Percentiles rank a stretch among this genome's conserved stretches.
Conservation (phyloP, 768 basidiomycete species). For the Guyanaporus albipodus region DNA sequence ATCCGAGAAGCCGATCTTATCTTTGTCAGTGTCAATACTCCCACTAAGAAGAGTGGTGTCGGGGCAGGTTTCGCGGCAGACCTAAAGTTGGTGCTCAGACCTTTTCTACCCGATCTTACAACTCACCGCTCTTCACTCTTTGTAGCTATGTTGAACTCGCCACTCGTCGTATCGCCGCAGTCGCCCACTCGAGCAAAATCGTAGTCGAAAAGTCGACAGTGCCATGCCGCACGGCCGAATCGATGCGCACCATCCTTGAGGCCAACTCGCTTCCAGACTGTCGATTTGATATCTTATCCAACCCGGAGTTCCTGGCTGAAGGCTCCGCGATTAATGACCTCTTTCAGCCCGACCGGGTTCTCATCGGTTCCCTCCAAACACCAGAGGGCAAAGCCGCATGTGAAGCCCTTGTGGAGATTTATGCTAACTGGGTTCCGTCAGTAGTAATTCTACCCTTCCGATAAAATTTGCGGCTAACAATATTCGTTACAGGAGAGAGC, state of each 20-base stretch:
- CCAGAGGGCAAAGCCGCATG: conserved; percentile 82
- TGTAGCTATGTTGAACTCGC: conserved; percentile 93
- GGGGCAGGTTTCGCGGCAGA: conserved; percentile 98
- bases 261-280: conserved; percentile 92
- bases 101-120: conserved; percentile 3
- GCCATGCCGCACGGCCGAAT: conserved; percentile 96
- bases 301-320: conserved; percentile 98
- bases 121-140: conserved; percentile 5
- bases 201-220: conserved; percentile 99
- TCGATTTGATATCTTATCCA: conserved; percentile 97
- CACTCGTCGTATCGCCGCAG: conserved; percentile 91
- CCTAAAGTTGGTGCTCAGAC: conserved; percentile 70
- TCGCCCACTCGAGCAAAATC: conserved; percentile 90
- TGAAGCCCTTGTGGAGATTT: conserved; percentile 70
- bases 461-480: neutral
- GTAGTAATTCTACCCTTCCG: conserved; percentile 32
- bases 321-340: conserved; percentile 94
- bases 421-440: conserved; percentile 95
- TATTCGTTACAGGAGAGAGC: conserved; percentile 47
- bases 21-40: conserved; percentile 98
- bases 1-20: conserved; percentile 96
- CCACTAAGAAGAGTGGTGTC: conserved; percentile 96
- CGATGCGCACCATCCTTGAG: conserved; percentile 98
- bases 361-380: conserved; percentile 94
- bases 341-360: conserved; percentile 86